phyloP scores from a whole-genome alignment of 495 filamentous ascomycete genomes.

The Penicillium chermesinum region DNA sequence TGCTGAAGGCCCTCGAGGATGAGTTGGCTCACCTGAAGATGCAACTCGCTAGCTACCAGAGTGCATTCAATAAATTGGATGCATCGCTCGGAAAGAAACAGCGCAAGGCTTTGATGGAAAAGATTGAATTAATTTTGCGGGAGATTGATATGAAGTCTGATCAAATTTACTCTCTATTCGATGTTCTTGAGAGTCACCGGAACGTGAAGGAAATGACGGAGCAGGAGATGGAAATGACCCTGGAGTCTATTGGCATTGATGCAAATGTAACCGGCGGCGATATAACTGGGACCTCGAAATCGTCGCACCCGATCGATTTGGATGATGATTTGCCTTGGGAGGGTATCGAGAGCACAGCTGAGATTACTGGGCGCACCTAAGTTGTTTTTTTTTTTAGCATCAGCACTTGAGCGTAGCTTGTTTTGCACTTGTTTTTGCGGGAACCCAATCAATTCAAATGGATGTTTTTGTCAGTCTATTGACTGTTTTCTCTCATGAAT shows the following conservation, averaged over 20 bases:
- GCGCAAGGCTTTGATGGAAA: slow-evolving; percentile 57
- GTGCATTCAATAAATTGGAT: slow-evolving; percentile 62
- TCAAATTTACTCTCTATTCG: slow-evolving; percentile 83
- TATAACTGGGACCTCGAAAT: slow-evolving; percentile 30
- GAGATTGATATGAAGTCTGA: slow-evolving; percentile 75
- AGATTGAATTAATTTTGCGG: slow-evolving; percentile 59
- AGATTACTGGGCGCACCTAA: slow-evolving; percentile 34
- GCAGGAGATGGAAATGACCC: slow-evolving; percentile 63
- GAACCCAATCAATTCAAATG: too few species aligned
- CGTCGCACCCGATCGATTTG: slow-evolving; percentile 24
- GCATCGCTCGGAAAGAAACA: slow-evolving; percentile 62
- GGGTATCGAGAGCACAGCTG: slow-evolving; percentile 48
- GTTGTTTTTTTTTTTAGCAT: background rate
- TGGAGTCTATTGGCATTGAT: slow-evolving; percentile 54
- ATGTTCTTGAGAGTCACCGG: slow-evolving; percentile 83
- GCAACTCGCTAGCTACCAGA: slow-evolving; percentile 53
- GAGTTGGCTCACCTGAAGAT: slow-evolving; percentile 78
- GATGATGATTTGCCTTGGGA: slow-evolving; percentile 48
- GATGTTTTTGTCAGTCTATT: too few species aligned
- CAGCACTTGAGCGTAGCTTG: background rate
- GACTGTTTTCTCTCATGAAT: too few species aligned
- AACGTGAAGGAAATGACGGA: slow-evolving; percentile 59
- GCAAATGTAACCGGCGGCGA: background rate
- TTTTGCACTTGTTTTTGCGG: background rate
- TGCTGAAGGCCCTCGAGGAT: slow-evolving; percentile 75